Evolutionary conservation across 306 rosid genomes (phyloP).

Genomic region (Ormosia emarginata): DNA sequence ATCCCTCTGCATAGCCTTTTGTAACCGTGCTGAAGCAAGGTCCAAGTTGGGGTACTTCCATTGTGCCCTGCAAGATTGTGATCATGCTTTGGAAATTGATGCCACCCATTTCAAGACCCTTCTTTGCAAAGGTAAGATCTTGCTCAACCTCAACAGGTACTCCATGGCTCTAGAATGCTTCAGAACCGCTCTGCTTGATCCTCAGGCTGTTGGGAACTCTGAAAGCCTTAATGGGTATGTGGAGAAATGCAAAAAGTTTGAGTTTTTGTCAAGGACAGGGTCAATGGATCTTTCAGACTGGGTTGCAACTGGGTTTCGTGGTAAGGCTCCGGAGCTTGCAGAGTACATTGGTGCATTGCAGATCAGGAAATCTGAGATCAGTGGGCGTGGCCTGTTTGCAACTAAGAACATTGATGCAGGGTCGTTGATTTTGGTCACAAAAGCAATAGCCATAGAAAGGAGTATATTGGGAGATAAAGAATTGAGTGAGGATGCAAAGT

Average conservation of each 20-base stretch:
- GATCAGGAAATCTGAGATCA: constrained; percentile 59
- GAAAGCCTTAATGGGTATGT: constrained; percentile 53
- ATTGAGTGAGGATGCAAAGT: constrained; percentile 65
- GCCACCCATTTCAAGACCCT: constrained; percentile 75
- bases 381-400: constrained; percentile 74
- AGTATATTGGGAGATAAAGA: constrained; percentile 62
- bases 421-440: constrained; percentile 55
- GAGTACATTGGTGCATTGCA: constrained; percentile 67
- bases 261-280: constrained; percentile 62
- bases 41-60: constrained; percentile 50
- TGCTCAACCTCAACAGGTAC: constrained; percentile 62
- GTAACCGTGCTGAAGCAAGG: constrained; percentile 77
- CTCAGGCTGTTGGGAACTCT: constrained; percentile 44
- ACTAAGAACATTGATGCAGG: constrained; percentile 75
- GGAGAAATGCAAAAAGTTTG: constrained; percentile 72
- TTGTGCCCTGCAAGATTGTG: constrained; percentile 62
- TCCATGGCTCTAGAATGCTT: constrained; percentile 62
- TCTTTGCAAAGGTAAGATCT: constrained; percentile 76
- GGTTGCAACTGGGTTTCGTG: constrained; percentile 53
- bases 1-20: constrained; percentile 72
- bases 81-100: constrained; percentile 57
- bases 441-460: constrained; percentile 73
- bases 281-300: constrained; percentile 78
- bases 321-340: constrained; percentile 68
- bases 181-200: constrained; percentile 45